phyloP scores from a whole-genome alignment of 1,284 basidiomycete genomes.

The Puccinia coronata region DNA sequence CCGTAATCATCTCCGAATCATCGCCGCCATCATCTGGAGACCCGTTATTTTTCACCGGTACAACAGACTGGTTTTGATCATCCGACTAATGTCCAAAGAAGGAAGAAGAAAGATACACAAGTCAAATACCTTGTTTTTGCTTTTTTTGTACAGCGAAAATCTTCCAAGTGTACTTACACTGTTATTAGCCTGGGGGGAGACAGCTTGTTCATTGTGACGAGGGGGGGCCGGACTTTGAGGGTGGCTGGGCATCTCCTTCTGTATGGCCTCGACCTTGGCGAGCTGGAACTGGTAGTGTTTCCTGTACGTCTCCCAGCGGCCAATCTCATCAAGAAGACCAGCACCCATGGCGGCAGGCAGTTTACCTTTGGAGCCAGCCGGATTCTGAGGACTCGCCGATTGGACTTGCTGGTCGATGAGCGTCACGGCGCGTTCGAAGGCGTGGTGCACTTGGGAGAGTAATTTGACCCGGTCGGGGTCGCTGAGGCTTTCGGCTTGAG shows the following conservation, averaged over 20 bases:
- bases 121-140: background rate
- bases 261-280: slow-evolving; percentile 3
- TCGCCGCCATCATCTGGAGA: background rate
- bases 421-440: slow-evolving; percentile 23
- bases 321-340: background rate
- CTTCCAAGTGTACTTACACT: too few species aligned
- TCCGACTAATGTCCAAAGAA: background rate
- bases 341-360: background rate
- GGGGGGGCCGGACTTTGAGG: background rate
- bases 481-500: background rate
- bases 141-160: background rate
- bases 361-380: background rate
- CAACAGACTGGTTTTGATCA: too few species aligned
- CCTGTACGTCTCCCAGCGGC: background rate
- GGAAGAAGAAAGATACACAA: background rate
- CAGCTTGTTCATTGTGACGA: background rate
- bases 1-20: background rate
- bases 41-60: background rate
- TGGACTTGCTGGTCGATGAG: slow-evolving; percentile 22
- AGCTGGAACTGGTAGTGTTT: slow-evolving; percentile 35
- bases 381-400: background rate
- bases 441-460: slow-evolving; percentile 20
- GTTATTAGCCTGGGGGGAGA: background rate
- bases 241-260: background rate
- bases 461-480: slow-evolving; percentile 32